Evolutionary conservation across 805 yeast species (phyloP).

Genomic region (Candida wancherniae): DNA sequence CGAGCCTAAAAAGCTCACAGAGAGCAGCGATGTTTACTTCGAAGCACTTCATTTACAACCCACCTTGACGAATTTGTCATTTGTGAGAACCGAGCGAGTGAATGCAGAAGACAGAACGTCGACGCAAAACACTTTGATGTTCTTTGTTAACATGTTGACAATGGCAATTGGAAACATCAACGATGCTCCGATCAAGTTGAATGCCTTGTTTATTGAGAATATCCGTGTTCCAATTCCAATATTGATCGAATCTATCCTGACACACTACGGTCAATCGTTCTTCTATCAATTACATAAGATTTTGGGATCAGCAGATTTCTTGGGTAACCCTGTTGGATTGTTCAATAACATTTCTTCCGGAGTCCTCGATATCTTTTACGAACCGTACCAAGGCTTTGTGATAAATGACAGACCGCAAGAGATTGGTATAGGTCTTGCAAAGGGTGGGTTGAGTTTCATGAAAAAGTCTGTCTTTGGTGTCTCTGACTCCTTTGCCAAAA

Average conservation of each 20-base stretch:
- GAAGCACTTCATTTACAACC: slow-evolving; percentile 94
- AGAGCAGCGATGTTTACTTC: slow-evolving; percentile 76
- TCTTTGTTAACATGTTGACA: slow-evolving; percentile 77
- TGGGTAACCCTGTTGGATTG: slow-evolving; percentile 96
- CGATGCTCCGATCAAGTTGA: slow-evolving; percentile 90
- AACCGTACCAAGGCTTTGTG: slow-evolving; percentile 93
- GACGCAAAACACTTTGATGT: slow-evolving; percentile 63
- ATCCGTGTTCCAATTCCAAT: slow-evolving; percentile 80
- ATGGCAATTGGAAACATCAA: slow-evolving; percentile 97
- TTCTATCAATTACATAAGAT: slow-evolving; percentile 88
- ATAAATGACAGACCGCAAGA: slow-evolving; percentile 96
- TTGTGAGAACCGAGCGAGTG: slow-evolving; percentile 80
- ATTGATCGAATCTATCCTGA: slow-evolving; percentile 61
- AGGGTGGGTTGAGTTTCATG: slow-evolving; percentile 90
- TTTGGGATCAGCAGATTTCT: slow-evolving; percentile 90
- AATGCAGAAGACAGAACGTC: slow-evolving; percentile 60
- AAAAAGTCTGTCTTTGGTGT: slow-evolving; percentile 94
- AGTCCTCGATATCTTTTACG: slow-evolving; percentile 92
- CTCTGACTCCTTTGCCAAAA: slow-evolving; percentile 87
- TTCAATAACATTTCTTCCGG: slow-evolving; percentile 93
- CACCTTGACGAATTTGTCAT: slow-evolving; percentile 78
- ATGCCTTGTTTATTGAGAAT: slow-evolving; percentile 84
- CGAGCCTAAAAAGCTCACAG: slow-evolving; percentile 52
- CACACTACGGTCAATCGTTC: slow-evolving; percentile 90
- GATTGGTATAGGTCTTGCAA: slow-evolving; percentile 89